Evolutionary conservation across 1,284 basidiomycete genomes (phyloP).

Genomic region (Puccinia brachypodii): DNA sequence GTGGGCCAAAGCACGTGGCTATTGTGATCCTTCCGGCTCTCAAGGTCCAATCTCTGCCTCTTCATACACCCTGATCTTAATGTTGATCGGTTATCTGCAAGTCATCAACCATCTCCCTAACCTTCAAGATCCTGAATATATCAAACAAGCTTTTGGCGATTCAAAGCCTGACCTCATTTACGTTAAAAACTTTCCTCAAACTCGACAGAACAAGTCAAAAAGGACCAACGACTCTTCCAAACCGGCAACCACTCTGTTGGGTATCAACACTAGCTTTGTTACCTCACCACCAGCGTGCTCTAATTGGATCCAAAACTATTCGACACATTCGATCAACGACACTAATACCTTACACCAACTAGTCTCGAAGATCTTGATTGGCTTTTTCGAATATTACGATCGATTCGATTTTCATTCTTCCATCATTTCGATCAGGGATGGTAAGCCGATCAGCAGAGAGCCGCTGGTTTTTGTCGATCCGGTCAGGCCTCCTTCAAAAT

Average conservation of each 20-base stretch:
- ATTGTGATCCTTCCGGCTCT: slow-evolving; percentile 36
- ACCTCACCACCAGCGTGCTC: not conserved
- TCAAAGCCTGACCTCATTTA: not conserved
- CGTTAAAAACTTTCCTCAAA: not conserved
- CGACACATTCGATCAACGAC: not conserved
- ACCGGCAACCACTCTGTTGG: not conserved
- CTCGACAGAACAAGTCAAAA: not conserved
- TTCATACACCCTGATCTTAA: slow-evolving; percentile 27
- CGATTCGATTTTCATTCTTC: not conserved
- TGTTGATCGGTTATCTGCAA: slow-evolving; percentile 36
- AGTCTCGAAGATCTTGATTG: not conserved
- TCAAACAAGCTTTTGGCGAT: not conserved
- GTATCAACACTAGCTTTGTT: slow-evolving; percentile 10
- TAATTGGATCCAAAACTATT: not conserved
- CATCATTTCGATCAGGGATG: slow-evolving; percentile 19
- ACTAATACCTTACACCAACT: not conserved
- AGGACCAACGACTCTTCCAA: not conserved
- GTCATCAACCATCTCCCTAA: slow-evolving; percentile 32
- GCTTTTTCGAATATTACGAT: slow-evolving; percentile 23
- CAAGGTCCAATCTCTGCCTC: slow-evolving; percentile 21
- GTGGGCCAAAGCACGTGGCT: slow-evolving; percentile 39
- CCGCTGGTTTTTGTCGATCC: not conserved
- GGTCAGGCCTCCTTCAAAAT: not conserved
- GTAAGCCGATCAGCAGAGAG: not conserved
- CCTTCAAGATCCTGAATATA: slow-evolving; percentile 22